Conservation (phyloP, 768 basidiomycete species). For the Flagelloscypha sp. region DNA sequence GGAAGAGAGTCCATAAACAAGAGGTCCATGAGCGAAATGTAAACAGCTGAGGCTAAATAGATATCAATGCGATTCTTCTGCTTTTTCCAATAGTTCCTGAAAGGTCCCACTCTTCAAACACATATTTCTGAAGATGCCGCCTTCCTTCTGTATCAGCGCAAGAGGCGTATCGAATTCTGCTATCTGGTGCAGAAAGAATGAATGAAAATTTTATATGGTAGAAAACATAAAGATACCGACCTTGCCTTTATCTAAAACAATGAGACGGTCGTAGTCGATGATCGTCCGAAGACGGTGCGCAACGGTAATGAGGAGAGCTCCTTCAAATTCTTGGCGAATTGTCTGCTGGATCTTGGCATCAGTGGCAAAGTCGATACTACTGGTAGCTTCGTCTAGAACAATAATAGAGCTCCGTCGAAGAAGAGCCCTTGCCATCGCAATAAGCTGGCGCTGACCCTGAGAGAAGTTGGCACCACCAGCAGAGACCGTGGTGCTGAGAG, state of each 20-base stretch:
- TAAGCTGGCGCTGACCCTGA: constrained; percentile 83
- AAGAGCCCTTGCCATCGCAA: constrained; percentile 79
- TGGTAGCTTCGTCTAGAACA: constrained; percentile 78
- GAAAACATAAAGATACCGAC: constrained; percentile 21
- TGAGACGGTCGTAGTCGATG: constrained; percentile 16
- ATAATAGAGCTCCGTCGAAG: constrained; percentile 66
- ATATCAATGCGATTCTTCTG: no score
- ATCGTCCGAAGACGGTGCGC: constrained; percentile 20
- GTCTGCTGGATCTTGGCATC: constrained; percentile 87
- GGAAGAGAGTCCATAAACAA: no score
- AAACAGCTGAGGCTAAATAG: no score
- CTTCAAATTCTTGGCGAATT: constrained; percentile 77
- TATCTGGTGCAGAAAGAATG: no score
- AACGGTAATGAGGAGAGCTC: constrained; percentile 59
- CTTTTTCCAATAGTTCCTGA: no score
- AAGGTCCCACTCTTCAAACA: constrained; percentile 64
- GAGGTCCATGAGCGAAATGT: no score
- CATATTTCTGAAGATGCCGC: constrained; percentile 60
- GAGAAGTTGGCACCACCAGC: constrained; percentile 88
- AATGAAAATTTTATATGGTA: no score
- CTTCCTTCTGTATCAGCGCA: constrained; percentile 53
- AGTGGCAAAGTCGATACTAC: constrained; percentile 80
- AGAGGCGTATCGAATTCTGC: constrained; percentile 67
- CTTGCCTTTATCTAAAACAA: constrained; percentile 27
- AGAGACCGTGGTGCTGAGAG: constrained; percentile 73